These are phyloP conservation scores for Lactarius deliciosus DNA, from an alignment of 768 basidiomycete genomes.

Conservation along the genomic window DNA sequence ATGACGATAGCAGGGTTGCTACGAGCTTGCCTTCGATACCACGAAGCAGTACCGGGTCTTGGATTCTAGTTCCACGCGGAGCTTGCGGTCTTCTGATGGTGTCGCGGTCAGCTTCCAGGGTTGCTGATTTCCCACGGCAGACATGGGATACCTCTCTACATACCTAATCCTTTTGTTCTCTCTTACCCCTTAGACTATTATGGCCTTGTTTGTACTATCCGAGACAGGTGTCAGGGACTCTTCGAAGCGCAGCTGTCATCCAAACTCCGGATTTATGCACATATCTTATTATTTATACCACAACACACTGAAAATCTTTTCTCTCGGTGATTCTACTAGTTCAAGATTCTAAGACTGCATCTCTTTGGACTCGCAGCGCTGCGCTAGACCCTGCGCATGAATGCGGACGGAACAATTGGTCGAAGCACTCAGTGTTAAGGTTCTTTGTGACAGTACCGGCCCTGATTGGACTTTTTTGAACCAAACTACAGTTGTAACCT, in stretches of 20 bases:
- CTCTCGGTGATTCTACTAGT: neutral
- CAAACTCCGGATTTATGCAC: neutral
- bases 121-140: slow-evolving; percentile 7
- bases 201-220: slow-evolving; percentile 2
- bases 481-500: neutral
- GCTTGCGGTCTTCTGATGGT: neutral
- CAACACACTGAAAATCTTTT: neutral
- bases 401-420: neutral
- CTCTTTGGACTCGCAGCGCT: neutral
- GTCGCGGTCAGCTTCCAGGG: neutral
- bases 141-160: neutral
- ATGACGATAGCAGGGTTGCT: neutral
- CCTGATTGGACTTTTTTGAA: slow-evolving; percentile 10
- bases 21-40: neutral
- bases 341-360: neutral
- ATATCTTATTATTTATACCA: neutral
- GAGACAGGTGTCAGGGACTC: slow-evolving; percentile 7
- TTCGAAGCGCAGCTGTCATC: slow-evolving; percentile 4
- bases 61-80: neutral
- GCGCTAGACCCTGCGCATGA: neutral
- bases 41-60: neutral
- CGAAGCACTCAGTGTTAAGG: neutral
- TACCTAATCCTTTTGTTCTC: neutral
- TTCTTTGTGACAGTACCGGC: neutral
- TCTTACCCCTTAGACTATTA: slow-evolving; percentile 7